Percentiles rank a stretch among this genome's conserved stretches.
phyloP scores from a whole-genome alignment of 257 asterid genomes.

The Vinca minor region DNA sequence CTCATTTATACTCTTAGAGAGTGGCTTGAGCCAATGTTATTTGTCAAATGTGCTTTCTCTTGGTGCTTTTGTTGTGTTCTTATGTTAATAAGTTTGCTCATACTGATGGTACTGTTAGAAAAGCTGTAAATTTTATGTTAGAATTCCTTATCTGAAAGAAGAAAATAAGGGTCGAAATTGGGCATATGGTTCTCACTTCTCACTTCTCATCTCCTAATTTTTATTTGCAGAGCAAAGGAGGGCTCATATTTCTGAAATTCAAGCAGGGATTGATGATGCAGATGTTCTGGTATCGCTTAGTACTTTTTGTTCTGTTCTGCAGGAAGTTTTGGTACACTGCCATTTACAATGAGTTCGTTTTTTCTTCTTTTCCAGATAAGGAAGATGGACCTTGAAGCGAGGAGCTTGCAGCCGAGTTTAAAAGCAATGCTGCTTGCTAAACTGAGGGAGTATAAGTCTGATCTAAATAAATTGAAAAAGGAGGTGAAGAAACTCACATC shows the following conservation, averaged over 20 bases:
- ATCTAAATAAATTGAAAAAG: constrained; percentile 76
- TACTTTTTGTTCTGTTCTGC: background rate
- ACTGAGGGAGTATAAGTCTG: constrained; percentile 89
- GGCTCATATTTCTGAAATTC: constrained; percentile 52
- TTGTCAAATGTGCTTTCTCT: background rate
- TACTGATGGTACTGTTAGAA: background rate
- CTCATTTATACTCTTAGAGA: background rate
- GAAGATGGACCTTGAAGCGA: constrained; percentile 92
- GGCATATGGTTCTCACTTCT: background rate
- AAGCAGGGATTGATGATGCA: constrained; percentile 73
- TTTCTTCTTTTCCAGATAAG: constrained; percentile 43
- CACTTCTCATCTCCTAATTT: too few species aligned
- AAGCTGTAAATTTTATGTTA: background rate
- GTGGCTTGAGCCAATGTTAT: too few species aligned
- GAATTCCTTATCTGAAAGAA: background rate
- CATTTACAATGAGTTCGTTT: constrained; percentile 12
- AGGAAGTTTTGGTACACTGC: constrained; percentile 2
- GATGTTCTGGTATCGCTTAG: constrained; percentile 49
- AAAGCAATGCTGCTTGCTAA: constrained; percentile 87
- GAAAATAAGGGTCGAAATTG: background rate
- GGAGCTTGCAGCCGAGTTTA: constrained; percentile 78
- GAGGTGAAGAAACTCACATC: constrained; percentile 62
- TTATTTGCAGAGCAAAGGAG: constrained; percentile 52
- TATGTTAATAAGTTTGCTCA: background rate
- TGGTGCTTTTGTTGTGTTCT: background rate